Conservation (phyloP, 2,329 filamentous ascomycete species). For the Periconia digitata region DNA sequence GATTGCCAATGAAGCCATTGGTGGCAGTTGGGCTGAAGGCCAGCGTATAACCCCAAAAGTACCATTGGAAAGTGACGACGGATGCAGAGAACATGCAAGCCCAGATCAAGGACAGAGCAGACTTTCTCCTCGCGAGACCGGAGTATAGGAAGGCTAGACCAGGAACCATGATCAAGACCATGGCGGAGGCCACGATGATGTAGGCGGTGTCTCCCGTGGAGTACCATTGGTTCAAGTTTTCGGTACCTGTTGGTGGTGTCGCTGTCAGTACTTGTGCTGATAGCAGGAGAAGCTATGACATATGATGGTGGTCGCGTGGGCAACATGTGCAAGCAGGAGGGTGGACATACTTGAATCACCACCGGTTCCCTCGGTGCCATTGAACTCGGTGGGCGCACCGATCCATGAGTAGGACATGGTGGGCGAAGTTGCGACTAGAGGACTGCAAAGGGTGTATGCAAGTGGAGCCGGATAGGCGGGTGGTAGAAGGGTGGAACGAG, state of each 20-base stretch:
- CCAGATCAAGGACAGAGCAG: slow-evolving; percentile 95
- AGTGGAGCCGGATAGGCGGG: no score
- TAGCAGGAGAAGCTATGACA: background rate
- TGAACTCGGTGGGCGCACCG: slow-evolving; percentile 49
- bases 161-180: slow-evolving; percentile 96
- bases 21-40: slow-evolving; percentile 81
- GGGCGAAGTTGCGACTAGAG: slow-evolving; percentile 14
- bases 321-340: background rate
- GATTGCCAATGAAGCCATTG: slow-evolving; percentile 89
- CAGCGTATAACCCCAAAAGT: slow-evolving; percentile 98
- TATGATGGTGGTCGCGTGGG: background rate
- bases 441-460: no score
- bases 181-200: slow-evolving; percentile 85
- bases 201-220: slow-evolving; percentile 89
- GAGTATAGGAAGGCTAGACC: slow-evolving; percentile 98
- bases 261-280: slow-evolving; percentile 5
- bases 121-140: slow-evolving; percentile 95
- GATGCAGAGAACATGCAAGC: slow-evolving; percentile 92
- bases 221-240: slow-evolving; percentile 97
- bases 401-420: slow-evolving; percentile 54
- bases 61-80: slow-evolving; percentile 96
- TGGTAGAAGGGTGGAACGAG: slow-evolving; percentile 14
- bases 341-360: slow-evolving; percentile 77
- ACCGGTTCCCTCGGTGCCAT: slow-evolving; percentile 61
- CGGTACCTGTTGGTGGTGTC: slow-evolving; percentile 58